A percentile compares a stretch with the other conserved stretches of the same genome.
Evolutionary conservation across 1,284 basidiomycete species (phyloP).

Genomic region (Puccinia horiana): DNA sequence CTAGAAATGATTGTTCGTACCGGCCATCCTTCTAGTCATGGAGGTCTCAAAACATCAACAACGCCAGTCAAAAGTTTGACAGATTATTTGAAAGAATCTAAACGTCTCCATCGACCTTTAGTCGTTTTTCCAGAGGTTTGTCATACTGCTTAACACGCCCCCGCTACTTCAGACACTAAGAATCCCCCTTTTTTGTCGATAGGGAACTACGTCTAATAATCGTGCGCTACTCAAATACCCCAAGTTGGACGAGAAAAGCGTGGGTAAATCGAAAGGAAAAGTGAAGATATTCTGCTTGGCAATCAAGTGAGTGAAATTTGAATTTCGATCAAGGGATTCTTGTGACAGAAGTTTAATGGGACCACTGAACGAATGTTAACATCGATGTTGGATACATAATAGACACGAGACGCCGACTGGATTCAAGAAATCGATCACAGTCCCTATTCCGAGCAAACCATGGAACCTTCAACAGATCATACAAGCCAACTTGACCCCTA

Average conservation of each 20-base stretch:
- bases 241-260: constrained; percentile 7
- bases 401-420: constrained; percentile 37
- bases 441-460: constrained; percentile 30
- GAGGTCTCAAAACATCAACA: background rate
- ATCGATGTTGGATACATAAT: background rate
- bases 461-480: constrained; percentile 10
- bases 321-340: too few species aligned
- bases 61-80: background rate
- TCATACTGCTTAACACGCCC: background rate
- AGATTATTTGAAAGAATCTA: background rate
- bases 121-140: constrained; percentile 40
- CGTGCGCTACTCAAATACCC: constrained; percentile 30
- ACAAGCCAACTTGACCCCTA: constrained; percentile 4
- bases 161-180: too few species aligned
- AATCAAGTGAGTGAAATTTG: constrained; percentile 37
- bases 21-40: constrained; percentile 22
- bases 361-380: background rate
- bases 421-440: constrained; percentile 35
- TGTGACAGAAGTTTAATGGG: too few species aligned
- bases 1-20: constrained; percentile 1
- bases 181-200: background rate
- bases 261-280: constrained; percentile 12
- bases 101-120: background rate
- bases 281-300: constrained; percentile 35
- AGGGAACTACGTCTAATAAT: constrained; percentile 48